Base-by-base conservation (phyloP, 2,329 filamentous ascomycete genomes). In the Zasmidium citrigriseum region DNA sequence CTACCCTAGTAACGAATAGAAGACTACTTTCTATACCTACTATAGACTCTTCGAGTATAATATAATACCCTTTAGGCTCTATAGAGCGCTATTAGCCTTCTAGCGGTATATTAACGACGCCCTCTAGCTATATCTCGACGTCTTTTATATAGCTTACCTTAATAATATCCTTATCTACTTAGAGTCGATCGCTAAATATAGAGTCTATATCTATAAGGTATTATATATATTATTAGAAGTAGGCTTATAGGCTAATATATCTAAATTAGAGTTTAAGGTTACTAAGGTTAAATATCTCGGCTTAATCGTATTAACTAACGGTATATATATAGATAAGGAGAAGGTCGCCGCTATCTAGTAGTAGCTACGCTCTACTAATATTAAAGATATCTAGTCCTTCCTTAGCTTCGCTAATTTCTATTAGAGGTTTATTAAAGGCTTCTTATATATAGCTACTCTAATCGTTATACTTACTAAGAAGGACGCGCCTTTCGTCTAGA, bases 161-260 rank as follows among this genome's bases (percentile, higher is more conserved):
- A 54, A 72, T 53, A 50, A 72, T 47, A 67, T 70, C 20, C 48
- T 69, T 16, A 64, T 75, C 16, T 75, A 67, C 59, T 14, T 52
- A 7, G 56, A 69, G 47, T 41, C 72, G 58, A 54, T 74, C 61
- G 38, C 54, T 3, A 41, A 66, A 38, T 47, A 72, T 49, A 58
- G 72, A 14, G 20, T 60, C 45, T 14, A 62, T 49, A 63, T 75
- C 16, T 46, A 69, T 14, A 25, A 67, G 14, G 59, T 64, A 16
- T 61, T 72, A 16, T 14, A 53, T 4, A 25, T 64, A 14, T 14
- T 34, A 34, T 34, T 34, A 34, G 27, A 34, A 46, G 51, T 46
- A 10, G 64, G 54, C 2, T 58, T 72, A 9, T 23, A 54, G 3
- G 45, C 51, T 2, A 52, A 45, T 22, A 50, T 50, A 4, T 23